Percentiles rank a stretch among this genome's conserved stretches.
Conservation (phyloP, 768 basidiomycete species). For the Tulasnella sp. region DNA sequence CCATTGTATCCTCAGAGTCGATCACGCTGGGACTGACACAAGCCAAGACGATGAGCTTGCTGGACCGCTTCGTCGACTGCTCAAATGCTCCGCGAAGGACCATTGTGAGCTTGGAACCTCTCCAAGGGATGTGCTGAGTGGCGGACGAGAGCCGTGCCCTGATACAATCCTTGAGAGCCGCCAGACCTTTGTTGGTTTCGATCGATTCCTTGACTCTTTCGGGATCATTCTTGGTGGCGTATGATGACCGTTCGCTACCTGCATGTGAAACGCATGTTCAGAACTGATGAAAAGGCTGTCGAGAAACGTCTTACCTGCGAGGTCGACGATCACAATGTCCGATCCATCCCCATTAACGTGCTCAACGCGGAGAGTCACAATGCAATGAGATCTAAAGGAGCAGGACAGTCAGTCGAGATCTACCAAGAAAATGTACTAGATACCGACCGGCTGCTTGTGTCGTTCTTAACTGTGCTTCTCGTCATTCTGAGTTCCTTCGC, state of each 20-base stretch:
- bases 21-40: not conserved
- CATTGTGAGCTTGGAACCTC: not conserved
- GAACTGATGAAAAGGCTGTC: not conserved
- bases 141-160: not conserved
- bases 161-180: not conserved
- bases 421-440: not conserved
- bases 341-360: not conserved
- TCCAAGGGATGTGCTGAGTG: not conserved
- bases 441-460: not conserved
- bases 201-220: not conserved
- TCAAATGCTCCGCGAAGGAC: not conserved
- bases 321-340: not conserved
- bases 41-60: not conserved
- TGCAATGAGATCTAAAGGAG: not conserved
- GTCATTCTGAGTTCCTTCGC: not conserved
- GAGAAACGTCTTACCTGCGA: not conserved
- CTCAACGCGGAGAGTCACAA: not conserved
- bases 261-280: not conserved
- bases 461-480: not conserved
- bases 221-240: not conserved
- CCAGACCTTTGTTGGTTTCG: not conserved
- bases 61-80: not conserved
- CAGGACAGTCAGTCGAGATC: not conserved
- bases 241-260: not conserved
- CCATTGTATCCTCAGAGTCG: not conserved